A percentile compares a stretch with the other conserved stretches of the same genome.
Conservation (phyloP, 2,329 filamentous ascomycete genomes). For the Fonsecaea pedrosoi region DNA sequence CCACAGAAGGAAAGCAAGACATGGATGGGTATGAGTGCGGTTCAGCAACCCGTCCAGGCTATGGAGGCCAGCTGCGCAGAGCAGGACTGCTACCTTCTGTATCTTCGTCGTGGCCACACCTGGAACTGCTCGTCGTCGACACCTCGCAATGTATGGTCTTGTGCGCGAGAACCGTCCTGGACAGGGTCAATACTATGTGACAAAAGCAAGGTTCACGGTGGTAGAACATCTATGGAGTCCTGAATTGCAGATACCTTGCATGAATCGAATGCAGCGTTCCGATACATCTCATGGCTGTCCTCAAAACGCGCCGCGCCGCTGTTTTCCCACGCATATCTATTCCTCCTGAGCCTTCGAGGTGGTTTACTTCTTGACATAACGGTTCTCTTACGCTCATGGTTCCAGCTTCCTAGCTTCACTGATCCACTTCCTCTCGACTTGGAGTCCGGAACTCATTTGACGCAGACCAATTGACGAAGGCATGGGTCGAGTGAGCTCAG, state of each 20-base stretch:
- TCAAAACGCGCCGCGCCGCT: not conserved
- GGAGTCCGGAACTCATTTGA: not conserved
- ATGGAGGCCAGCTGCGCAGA: not conserved
- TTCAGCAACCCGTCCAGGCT: not conserved
- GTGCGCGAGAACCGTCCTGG: not conserved
- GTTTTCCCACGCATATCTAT: not conserved
- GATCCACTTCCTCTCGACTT: not conserved
- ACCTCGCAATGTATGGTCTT: not conserved
- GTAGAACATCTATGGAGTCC: not conserved
- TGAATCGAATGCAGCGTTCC: not conserved
- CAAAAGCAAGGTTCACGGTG: not conserved
- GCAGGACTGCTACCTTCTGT: not conserved
- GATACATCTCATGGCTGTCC: not conserved
- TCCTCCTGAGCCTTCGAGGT: not conserved
- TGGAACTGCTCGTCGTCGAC: not conserved
- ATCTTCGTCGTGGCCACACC: not conserved
- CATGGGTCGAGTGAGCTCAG: not conserved
- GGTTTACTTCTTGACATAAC: not conserved
- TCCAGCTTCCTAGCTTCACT: not conserved
- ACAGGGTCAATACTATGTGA: not conserved
- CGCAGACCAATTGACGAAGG: not conserved
- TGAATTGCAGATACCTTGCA: not conserved
- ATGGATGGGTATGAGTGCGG: not conserved
- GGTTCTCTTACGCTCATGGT: not conserved
- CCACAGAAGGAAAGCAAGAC: not conserved